Evolutionary conservation across 164 flowering plant species (phyloP), one percentile per base, ranked within the genome.

Genomic region (Chimonanthus praecox): DNA sequence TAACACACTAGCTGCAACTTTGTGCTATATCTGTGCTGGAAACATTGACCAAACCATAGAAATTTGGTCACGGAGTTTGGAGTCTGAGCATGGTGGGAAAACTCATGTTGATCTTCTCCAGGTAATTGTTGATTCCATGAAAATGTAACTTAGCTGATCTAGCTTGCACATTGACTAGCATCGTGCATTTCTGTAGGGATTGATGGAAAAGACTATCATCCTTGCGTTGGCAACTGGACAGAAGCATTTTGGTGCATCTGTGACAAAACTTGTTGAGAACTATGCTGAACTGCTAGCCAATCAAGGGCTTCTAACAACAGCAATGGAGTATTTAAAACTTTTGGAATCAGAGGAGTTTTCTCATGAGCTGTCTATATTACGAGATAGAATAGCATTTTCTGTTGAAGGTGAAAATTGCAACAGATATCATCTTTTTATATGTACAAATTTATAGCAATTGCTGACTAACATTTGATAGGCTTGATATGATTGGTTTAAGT

Each of bases 121-220:
- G 94, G 99, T 93, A 48, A 76, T 71, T 3, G 54, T 44, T 21
- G 47, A 43, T 58, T 48, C 70, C 45, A 51, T 49, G 6, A 44
- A 18, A 46, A 62, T 7, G 13, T 21, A 20, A 21, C 16, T 58
- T 71, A 73, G 9, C 61, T 16, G 18, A 62, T 7, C 54, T 4
- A 43, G 20, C 54, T 51, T 9, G 45, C 16, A 49, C 9, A 67
- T 7, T 76, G 71, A 69, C 49, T 43, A 6, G 5, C n/a, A 3
- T 13, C 15, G n/a, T 73, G 45, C 33, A 9, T 46, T 9, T 13
- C 46, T 75, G 62, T 69, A 95, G 99, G 99, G 94, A 78, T 84
- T 96, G 71, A 92, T 96, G 99, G 99, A 96, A 79, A 96, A 96
- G 86, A 94, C 97, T 49, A 87, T 94, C 65, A 91, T 94, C 67